Base-by-base conservation (phyloP, 352 stramenopile species). In the Phytopythium helicoides region DNA sequence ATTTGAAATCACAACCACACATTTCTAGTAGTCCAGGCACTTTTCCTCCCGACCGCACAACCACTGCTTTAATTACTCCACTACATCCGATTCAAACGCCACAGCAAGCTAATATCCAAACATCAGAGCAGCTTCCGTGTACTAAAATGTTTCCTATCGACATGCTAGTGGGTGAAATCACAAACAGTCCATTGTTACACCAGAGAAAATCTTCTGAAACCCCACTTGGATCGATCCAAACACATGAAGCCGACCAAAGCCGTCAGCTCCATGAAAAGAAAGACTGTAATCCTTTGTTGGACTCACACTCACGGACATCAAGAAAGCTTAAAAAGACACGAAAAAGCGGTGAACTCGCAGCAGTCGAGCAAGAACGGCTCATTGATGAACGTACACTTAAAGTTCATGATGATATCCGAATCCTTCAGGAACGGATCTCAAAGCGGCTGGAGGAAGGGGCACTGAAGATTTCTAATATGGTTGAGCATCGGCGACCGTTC, bases 341-440 rank as follows among this genome's bases (percentile, higher is more conserved):
- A 16, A 16, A 37, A 40, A 34, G 23, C 6, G 40, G 22, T n/a
- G 38, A 49, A 18, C 40, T 48, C 6, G 26, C 40, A 3, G 50
- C 26, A 34, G 7, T 34, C 8, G 25, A 40, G 3, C 56, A 70
- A 54, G 77, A 83, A 49, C 51, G 62, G 2, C 47, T 64, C 28
- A 75, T 92, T 18, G 76, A 92, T 16, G 64, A 66, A 6, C 79
- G 81, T 35, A 81, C 78, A 1, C 83, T 47, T 38, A 88, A 77
- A 23, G 67, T 93, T 23, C 82, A 89, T 51, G 76, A 86, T 47
- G 82, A 93, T 48, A 83, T 92, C 35, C 73, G 75, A 15, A 49
- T 76, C 12, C 58, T 94, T 4, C 83, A 94, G 39, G 65, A 87
- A 21, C 64, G 78, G 1, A 84, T 94, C 36, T 68, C 75, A 10